phyloP scores from a whole-genome alignment of 2,329 filamentous ascomycete genomes.

The Hirsutella minnesotensis region DNA sequence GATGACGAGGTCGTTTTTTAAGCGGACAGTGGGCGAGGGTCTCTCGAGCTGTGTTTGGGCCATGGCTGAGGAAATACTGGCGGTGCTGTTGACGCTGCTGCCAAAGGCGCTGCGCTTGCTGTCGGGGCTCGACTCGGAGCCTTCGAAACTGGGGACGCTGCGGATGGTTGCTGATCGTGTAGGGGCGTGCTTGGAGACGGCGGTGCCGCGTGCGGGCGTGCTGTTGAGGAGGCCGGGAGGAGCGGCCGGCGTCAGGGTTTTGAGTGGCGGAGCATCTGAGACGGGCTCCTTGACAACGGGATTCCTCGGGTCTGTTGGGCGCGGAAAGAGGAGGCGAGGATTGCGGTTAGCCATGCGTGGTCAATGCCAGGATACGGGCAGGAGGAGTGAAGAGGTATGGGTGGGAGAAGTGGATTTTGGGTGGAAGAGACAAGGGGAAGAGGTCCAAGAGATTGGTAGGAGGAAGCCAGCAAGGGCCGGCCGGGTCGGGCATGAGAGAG shows the following conservation, averaged over 20 bases:
- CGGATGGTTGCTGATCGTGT: slow-evolving; percentile 37
- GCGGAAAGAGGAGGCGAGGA: background rate
- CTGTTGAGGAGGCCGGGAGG: slow-evolving; percentile 27
- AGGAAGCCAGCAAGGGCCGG: no score
- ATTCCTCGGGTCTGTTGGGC: slow-evolving; percentile 8
- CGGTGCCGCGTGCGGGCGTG: slow-evolving; percentile 21
- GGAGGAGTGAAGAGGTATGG: background rate
- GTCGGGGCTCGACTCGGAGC: slow-evolving; percentile 31
- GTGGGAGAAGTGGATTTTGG: no score
- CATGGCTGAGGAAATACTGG: slow-evolving; percentile 33
- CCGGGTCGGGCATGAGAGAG: no score
- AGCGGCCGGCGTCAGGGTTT: slow-evolving; percentile 22
- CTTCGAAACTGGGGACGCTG: slow-evolving; percentile 44
- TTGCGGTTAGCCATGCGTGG: background rate
- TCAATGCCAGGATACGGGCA: background rate
- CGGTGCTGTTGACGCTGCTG: slow-evolving; percentile 43
- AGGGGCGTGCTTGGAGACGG: slow-evolving; percentile 20
- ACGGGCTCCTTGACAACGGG: slow-evolving; percentile 9
- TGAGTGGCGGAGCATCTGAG: slow-evolving; percentile 18
- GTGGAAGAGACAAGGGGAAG: no score
- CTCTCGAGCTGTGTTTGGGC: slow-evolving; percentile 21
- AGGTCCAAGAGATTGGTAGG: no score
- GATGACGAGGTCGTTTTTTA: slow-evolving; percentile 19
- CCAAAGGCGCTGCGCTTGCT: slow-evolving; percentile 41
- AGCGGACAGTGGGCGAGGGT: slow-evolving; percentile 20